phyloP scores from a whole-genome alignment of 345 rosid genomes.

The Ceriops tagal region DNA sequence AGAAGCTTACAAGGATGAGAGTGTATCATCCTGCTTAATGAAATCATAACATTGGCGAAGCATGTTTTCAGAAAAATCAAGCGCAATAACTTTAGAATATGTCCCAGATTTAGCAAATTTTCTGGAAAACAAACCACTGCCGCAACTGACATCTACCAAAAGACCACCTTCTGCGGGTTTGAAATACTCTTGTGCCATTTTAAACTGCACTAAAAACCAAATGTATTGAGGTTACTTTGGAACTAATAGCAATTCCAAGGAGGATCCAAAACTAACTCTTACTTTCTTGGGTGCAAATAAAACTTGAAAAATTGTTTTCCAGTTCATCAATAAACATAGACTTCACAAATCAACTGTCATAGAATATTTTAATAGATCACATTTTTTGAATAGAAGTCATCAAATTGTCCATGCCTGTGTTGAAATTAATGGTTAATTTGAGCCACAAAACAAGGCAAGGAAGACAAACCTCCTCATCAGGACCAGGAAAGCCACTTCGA shows the following conservation, averaged over 20 bases:
- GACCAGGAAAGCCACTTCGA: constrained; percentile 89
- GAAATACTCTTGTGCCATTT: constrained; percentile 90
- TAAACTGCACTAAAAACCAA: constrained; percentile 53
- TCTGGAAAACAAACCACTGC: constrained; percentile 90
- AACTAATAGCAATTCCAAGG: background rate
- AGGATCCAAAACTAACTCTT: background rate
- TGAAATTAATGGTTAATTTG: background rate
- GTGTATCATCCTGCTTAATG: constrained; percentile 54
- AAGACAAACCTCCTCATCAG: constrained; percentile 75
- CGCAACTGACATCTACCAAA: constrained; percentile 91
- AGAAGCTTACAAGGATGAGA: constrained; percentile 39
- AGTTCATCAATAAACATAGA: background rate
- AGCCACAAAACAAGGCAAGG: constrained; percentile 5
- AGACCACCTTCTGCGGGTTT: constrained; percentile 72
- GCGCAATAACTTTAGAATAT: constrained; percentile 82
- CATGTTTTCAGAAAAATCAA: constrained; percentile 96
- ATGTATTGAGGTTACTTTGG: background rate
- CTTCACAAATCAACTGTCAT: background rate
- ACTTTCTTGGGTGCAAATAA: constrained; percentile 2
- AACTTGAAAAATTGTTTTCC: background rate
- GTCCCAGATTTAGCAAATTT: constrained; percentile 71
- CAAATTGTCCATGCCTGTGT: no score
- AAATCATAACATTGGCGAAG: constrained; percentile 86
- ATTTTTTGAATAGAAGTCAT: background rate
- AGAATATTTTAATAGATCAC: background rate